Conservation (phyloP, 768 basidiomycete genomes). For the Tulasnella sp. region DNA sequence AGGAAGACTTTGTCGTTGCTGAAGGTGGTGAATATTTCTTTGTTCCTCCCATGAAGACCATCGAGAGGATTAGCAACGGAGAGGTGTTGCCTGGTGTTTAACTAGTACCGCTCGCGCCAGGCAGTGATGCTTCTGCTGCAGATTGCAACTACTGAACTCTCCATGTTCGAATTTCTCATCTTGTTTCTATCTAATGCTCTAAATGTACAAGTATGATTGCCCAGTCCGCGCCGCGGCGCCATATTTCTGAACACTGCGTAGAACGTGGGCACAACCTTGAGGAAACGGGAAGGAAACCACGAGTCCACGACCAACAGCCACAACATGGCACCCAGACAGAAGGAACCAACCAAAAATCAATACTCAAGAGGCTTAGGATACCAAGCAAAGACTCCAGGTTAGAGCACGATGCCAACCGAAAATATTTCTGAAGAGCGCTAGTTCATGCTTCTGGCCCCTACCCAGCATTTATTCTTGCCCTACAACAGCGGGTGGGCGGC, state of each 20-base stretch:
- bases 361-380: constrained; percentile 8
- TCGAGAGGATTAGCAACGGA: not conserved
- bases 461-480: constrained; percentile 14
- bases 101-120: not conserved
- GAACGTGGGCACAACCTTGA: no score
- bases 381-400: constrained; percentile 6
- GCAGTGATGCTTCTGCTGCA: no score
- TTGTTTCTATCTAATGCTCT: not conserved
- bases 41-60: constrained; percentile 13
- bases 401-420: not conserved
- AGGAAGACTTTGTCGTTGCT: constrained; percentile 19
- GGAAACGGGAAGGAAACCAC: no score
- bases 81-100: not conserved
- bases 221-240: not conserved
- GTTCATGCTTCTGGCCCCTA: not conserved
- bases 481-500: constrained; percentile 18
- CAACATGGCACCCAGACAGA: not conserved
- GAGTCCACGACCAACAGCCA: not conserved
- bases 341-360: constrained; percentile 13
- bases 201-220: not conserved
- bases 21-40: constrained; percentile 26
- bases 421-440: not conserved
- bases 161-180: not conserved
- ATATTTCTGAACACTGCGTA: no score
- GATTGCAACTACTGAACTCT: no score